Percentiles rank a stretch among this genome's conserved stretches.
These are phyloP conservation scores for Kwoniella pini DNA, from an alignment of 768 basidiomycete genomes.

Conservation along the genomic window DNA sequence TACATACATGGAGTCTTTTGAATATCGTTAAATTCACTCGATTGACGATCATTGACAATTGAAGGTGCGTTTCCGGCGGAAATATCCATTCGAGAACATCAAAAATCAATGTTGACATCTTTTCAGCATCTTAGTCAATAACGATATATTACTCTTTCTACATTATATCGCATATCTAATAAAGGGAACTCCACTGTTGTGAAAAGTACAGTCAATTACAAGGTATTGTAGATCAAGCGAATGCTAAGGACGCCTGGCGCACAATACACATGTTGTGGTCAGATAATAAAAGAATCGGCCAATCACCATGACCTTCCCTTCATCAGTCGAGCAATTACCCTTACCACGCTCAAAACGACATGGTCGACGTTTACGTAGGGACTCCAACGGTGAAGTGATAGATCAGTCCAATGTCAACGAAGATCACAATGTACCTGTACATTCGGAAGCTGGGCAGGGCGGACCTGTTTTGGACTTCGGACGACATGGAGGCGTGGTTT, in stretches of 20 bases:
- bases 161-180: too few species aligned
- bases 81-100: neutral
- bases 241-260: too few species aligned
- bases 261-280: too few species aligned
- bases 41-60: neutral
- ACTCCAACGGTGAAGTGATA: neutral
- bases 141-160: too few species aligned
- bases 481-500: constrained; percentile 23
- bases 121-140: neutral
- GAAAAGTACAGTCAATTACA: too few species aligned
- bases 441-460: constrained; percentile 3
- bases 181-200: too few species aligned
- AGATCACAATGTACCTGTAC: neutral
- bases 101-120: neutral
- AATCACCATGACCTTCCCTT: constrained; percentile 13
- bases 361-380: neutral
- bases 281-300: neutral
- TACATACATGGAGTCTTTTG: too few species aligned
- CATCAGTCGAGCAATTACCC: constrained; percentile 20
- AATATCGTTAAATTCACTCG: too few species aligned
- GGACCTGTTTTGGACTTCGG: constrained; percentile 34
- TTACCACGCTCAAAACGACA: constrained; percentile 4
- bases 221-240: too few species aligned
- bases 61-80: neutral
- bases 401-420: too few species aligned